Conservation (phyloP, 2,329 filamentous ascomycete genomes). For the Epichloe elymi region DNA sequence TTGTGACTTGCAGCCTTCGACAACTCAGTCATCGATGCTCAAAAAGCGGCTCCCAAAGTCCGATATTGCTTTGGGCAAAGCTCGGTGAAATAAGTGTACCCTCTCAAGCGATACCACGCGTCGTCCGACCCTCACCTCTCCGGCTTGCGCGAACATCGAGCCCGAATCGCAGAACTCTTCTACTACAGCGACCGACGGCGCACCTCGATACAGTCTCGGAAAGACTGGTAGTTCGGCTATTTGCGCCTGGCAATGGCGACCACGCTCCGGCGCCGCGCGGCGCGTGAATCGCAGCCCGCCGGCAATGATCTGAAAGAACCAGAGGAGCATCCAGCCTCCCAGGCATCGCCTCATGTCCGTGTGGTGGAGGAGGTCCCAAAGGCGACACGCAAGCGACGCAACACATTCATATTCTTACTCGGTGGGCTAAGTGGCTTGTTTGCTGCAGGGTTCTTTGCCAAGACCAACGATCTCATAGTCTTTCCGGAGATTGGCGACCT, state of each 20-base stretch:
- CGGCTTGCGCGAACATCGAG: background rate
- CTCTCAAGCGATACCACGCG: background rate
- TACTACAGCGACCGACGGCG: background rate
- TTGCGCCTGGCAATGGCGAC: conserved; percentile 12
- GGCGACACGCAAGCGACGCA: conserved; percentile 53
- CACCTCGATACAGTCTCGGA: background rate
- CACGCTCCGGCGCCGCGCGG: conserved; percentile 20
- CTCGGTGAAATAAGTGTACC: background rate
- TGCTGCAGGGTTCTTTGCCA: conserved; percentile 81
- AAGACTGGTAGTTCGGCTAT: background rate
- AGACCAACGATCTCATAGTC: conserved; percentile 78
- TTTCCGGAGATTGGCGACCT: conserved; percentile 57
- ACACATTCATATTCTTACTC: conserved; percentile 71
- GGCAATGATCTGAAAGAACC: conserved; percentile 11
- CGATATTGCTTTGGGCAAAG: background rate
- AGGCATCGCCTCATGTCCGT: conserved; percentile 24
- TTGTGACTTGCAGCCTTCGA: background rate
- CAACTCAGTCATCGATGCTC: background rate
- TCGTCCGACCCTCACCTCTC: background rate
- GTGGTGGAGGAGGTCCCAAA: conserved; percentile 32
- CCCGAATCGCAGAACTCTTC: background rate
- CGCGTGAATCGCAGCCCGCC: conserved; percentile 11
- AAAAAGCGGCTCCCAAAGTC: background rate
- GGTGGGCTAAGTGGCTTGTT: conserved; percentile 84
- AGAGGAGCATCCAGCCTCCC: conserved; percentile 17